Percentiles rank a stretch among this genome's conserved stretches.
Evolutionary conservation across 2,329 filamentous ascomycete species (phyloP).

Genomic region (Exophiala dermatitidis): DNA sequence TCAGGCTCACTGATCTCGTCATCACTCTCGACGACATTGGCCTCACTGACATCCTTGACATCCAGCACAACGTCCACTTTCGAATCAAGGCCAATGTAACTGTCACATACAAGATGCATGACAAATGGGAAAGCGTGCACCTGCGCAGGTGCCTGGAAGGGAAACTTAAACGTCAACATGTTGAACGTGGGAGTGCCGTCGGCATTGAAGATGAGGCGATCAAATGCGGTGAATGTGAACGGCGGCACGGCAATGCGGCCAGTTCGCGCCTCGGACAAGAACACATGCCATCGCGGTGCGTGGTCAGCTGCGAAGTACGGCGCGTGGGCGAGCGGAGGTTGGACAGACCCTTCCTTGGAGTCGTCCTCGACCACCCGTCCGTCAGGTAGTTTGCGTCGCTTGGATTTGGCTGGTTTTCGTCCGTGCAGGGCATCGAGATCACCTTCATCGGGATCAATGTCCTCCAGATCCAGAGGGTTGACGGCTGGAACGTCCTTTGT

Average conservation of each 20-base stretch:
- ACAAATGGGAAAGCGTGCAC: constrained; percentile 90
- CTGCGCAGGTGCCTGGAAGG: constrained; percentile 91
- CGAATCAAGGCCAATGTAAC: constrained; percentile 88
- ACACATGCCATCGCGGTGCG: constrained; percentile 86
- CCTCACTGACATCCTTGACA: constrained; percentile 84
- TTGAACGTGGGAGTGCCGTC: constrained; percentile 79
- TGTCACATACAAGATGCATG: constrained; percentile 89
- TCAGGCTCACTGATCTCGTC: constrained; percentile 98
- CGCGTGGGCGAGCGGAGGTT: constrained; percentile 76
- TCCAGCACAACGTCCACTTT: constrained; percentile 84
- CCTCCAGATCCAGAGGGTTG: constrained; percentile 73
- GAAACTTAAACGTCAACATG: constrained; percentile 92
- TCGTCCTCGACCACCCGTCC: constrained; percentile 45
- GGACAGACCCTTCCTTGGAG: constrained; percentile 56
- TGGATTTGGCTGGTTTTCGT: constrained; percentile 58
- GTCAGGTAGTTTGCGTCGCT: constrained; percentile 55
- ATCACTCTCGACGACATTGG: constrained; percentile 61
- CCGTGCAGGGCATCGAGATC: constrained; percentile 80
- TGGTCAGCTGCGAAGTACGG: constrained; percentile 87
- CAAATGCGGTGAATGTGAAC: constrained; percentile 89
- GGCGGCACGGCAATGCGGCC: constrained; percentile 95
- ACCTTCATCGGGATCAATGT: constrained; percentile 86
- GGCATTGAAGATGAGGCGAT: constrained; percentile 75
- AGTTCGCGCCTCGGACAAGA: constrained; percentile 88
- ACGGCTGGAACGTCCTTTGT: constrained; percentile 63